Conservation (phyloP, 768 basidiomycete species). For the Grammothele lineata region DNA sequence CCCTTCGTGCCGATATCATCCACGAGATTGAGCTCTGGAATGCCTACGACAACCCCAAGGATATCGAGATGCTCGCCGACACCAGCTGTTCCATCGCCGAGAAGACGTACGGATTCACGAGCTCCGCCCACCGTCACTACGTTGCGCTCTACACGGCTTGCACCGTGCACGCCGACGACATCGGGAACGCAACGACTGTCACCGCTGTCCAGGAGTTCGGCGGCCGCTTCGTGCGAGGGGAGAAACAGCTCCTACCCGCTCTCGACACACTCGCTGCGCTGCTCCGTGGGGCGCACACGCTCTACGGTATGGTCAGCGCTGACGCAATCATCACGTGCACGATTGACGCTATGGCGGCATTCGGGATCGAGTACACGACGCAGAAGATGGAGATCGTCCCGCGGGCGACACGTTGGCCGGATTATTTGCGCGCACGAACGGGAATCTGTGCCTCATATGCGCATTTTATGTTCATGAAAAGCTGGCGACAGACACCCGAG, state of each 20-base stretch:
- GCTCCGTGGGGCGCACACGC: constrained; percentile 25
- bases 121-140: constrained; percentile 20
- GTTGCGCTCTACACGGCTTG: constrained; percentile 39
- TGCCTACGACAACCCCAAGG: not conserved
- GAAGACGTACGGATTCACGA: constrained; percentile 8
- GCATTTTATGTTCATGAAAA: constrained; percentile 25
- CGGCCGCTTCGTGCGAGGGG: constrained; percentile 25
- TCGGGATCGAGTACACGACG: constrained; percentile 31
- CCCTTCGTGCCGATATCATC: not conserved
- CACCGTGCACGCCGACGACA: constrained; percentile 36
- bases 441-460: constrained; percentile 34
- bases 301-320: constrained; percentile 29
- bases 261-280: constrained; percentile 34
- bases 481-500: constrained; percentile 26
- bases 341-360: constrained; percentile 32
- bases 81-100: constrained; percentile 6
- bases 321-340: constrained; percentile 28
- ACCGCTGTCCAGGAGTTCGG: constrained; percentile 30
- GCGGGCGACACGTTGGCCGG: constrained; percentile 25
- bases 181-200: constrained; percentile 16
- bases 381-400: constrained; percentile 22
- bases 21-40: not conserved
- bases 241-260: constrained; percentile 28
- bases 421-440: constrained; percentile 25
- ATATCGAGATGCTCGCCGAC: not conserved